Evolutionary conservation across 768 basidiomycete species (phyloP).

Genomic region (Albatrellus ellisii): DNA sequence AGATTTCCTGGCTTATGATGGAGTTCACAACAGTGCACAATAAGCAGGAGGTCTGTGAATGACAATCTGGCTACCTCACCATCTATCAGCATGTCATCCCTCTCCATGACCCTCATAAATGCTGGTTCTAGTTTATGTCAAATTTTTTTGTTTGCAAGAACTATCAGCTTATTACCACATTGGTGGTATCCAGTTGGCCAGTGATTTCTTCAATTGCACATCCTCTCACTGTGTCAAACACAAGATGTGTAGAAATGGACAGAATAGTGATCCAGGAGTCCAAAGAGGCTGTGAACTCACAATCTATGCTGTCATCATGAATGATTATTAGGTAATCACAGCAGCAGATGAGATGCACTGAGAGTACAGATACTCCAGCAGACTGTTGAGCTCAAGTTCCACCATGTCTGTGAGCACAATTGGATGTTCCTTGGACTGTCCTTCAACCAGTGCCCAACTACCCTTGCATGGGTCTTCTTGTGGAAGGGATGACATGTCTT

Average conservation of each 20-base stretch:
- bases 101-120: no score
- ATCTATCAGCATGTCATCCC: no score
- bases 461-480: no score
- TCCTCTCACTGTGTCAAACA: slow-evolving; percentile 8
- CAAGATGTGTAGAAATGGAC: slow-evolving; percentile 8
- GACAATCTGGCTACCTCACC: no score
- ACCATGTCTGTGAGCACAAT: slow-evolving; percentile 9
- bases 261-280: slow-evolving; percentile 13
- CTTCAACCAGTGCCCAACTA: slow-evolving; percentile 8
- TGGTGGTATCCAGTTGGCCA: background rate
- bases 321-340: no score
- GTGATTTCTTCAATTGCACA: slow-evolving; percentile 12
- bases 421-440: slow-evolving; percentile 11
- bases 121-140: no score
- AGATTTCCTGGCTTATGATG: no score
- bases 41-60: no score
- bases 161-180: slow-evolving; percentile 12
- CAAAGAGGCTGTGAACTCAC: slow-evolving; percentile 3
- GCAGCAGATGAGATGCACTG: no score
- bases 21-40: no score
- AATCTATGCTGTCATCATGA: slow-evolving; percentile 8
- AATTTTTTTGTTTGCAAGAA: slow-evolving; percentile 12
- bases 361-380: slow-evolving; percentile 14
- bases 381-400: slow-evolving; percentile 7
- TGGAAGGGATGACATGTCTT: slow-evolving; percentile 9